Percentiles rank a stretch among this genome's conserved stretches.
These are phyloP conservation scores for Aegilops umbellulata DNA, from an alignment of 176 grass and related monocot species.

Conservation along the genomic window DNA sequence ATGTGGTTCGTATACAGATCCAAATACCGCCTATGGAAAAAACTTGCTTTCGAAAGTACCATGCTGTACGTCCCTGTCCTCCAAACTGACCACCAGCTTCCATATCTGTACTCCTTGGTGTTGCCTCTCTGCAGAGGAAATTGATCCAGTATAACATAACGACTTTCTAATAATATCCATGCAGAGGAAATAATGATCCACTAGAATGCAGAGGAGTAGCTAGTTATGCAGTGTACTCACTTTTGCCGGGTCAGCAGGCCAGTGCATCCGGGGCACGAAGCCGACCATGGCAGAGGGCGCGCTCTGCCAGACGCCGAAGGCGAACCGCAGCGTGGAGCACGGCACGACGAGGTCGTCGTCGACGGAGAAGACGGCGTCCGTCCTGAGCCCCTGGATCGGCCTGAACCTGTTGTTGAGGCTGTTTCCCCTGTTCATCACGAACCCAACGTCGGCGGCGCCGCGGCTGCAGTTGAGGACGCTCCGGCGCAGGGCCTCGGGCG, in stretches of 20 bases:
- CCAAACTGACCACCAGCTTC: constrained; percentile 99
- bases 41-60: constrained; percentile 88
- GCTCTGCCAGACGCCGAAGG: constrained; percentile 67
- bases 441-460: not conserved
- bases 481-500: constrained; percentile 41
- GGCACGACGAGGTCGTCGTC: constrained; percentile 89
- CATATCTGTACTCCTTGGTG: constrained; percentile 49
- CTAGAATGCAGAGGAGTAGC: not conserved
- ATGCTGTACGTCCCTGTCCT: constrained; percentile 94
- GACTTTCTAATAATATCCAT: not conserved
- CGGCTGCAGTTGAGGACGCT: constrained; percentile 26
- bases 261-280: constrained; percentile 88
- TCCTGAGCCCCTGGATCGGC: constrained; percentile 50
- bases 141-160: not conserved
- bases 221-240: not conserved
- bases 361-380: constrained; percentile 82
- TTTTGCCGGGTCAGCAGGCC: constrained; percentile 44
- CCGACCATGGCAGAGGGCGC: constrained; percentile 71
- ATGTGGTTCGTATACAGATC: constrained; percentile 78
- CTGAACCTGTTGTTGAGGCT: constrained; percentile 95
- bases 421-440: constrained; percentile 55
- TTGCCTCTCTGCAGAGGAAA: constrained; percentile 36
- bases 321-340: constrained; percentile 73
- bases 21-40: constrained; percentile 74
- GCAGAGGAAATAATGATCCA: not conserved